Evolutionary conservation across 345 rosid species (phyloP).

Genomic region (Turritis glabra): DNA sequence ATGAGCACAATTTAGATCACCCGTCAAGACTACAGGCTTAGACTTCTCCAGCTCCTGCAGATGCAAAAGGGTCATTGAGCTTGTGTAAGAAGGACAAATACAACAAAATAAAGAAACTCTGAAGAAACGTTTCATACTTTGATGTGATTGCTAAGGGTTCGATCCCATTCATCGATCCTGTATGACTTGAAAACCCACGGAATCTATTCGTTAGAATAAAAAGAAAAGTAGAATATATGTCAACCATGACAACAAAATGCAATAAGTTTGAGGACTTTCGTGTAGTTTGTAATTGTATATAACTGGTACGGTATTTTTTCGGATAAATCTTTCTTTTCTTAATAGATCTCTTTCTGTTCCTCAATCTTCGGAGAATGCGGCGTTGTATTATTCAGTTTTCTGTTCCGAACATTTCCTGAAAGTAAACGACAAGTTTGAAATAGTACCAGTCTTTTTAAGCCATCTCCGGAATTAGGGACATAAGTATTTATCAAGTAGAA

Average conservation of each 20-base stretch:
- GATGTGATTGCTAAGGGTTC: slow-evolving; percentile 69
- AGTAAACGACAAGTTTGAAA: too few relatives aligned
- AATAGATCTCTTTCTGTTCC: too few relatives aligned
- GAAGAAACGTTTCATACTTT: slow-evolving; percentile 54
- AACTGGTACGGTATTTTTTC: too few relatives aligned
- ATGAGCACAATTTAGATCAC: slow-evolving; percentile 95
- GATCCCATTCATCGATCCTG: slow-evolving; percentile 83
- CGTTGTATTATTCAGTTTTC: too few relatives aligned
- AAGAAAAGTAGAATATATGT: background rate
- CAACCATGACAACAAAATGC: slow-evolving; percentile 23
- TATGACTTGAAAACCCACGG: slow-evolving; percentile 51
- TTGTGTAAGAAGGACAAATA: background rate
- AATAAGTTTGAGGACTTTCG: background rate
- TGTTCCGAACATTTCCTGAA: too few relatives aligned
- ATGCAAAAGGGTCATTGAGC: background rate
- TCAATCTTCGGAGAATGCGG: too few relatives aligned
- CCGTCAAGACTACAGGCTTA: slow-evolving; percentile 93
- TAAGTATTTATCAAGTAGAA: slow-evolving; percentile 72
- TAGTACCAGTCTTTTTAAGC: slow-evolving; percentile 94
- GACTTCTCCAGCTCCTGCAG: slow-evolving; percentile 87
- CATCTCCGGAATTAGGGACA: slow-evolving; percentile 97
- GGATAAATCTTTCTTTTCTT: too few relatives aligned
- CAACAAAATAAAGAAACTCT: background rate
- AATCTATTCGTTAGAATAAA: slow-evolving; percentile 6
- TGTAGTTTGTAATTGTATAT: too few relatives aligned